Evolutionary conservation across 2,329 filamentous ascomycete genomes (phyloP), one percentile per base, ranked within the genome.

Genomic region (Thielaviopsis ethacetica): DNA sequence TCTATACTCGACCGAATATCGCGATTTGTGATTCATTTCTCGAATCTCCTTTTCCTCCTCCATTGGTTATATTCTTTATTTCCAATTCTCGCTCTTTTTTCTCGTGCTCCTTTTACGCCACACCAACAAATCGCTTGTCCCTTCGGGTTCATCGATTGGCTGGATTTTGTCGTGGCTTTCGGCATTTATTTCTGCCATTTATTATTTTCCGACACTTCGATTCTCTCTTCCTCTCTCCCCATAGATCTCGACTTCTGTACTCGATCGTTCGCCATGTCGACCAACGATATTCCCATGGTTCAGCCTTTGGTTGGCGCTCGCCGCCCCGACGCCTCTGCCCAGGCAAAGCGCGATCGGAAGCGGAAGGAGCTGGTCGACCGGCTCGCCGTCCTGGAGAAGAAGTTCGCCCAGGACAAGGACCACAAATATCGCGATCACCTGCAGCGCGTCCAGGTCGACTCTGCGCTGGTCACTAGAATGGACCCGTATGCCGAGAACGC

Each of bases 381-480:
- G 63, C 80, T 95, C 6, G 79, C 82, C 49, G 80, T 83, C 59
- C 83, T 96, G 71, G 83, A 85, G 58, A 82, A 85, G 58, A 83
- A 84, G 64, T 91, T 95, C 71, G 81, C 83, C 63, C 81, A 85
- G 63, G 90, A 95, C 67, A 81, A 88, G 63, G 89, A 95, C 70
- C 76, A 80, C 63, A 84, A 89, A 66, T 97, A 95, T 71, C 83
- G 91, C 62, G 87, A 93, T 64, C 89, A 96, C 71, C 79, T 96
- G 1, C 85, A 93, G 66, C 88, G 88, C 64, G 82, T 96, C n/a
- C 91, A 96, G 72, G 84, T 88, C 63, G 91, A 95, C 70, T 90
- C 91, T 72, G 88, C 81, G 61, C 78, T 95, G 53, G 88, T 95
- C 64, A 84, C 89, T 69, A 84, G 87, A 65, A 87, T 93, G 57